Base-by-base conservation (phyloP, 169 alveolate species). In the Cryptosporidium xiaoi region DNA sequence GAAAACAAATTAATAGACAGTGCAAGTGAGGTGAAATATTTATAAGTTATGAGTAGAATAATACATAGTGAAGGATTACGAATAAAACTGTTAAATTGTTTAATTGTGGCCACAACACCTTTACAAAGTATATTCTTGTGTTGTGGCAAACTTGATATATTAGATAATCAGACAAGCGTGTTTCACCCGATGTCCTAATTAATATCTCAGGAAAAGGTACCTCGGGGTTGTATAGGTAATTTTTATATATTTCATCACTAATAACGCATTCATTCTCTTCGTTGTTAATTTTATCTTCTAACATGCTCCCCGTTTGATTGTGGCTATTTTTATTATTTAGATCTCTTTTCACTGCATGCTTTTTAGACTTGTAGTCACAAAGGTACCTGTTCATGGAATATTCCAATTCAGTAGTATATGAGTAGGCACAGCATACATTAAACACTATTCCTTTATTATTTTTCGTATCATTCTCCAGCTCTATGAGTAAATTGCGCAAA, bases 101-200 rank as follows among this genome's bases (percentile, higher is more conserved):
- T 2, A 77, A 60, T 18, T 56, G 77, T 18, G 87, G 87, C 87
- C 87, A 77, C 3, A 77, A 51, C 1, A 71, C 40, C 29, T 50
- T 40, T n/a, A 71, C 55, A 71, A 71, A 71, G 53, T 50, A 83
- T 15, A 67, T 51, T 46, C 65, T 51, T 29, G 85, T 50, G 31
- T 71, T 60, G 51, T 64, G 67, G 27, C 92, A 27, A 67, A 91
- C 96, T 84, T 95, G 97, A 82, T 94, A 95, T 36, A 95, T 64
- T 64, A 95, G 91, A 71, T 95, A 95, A 71, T 95, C 98, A 8
- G 98, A 95, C 27, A 95, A 92, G 48, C 98, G 69, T 53, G 96
- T 89, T 60, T 92, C 98, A 1, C 98, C 98, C 3, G 98, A 95
- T 3, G 97, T 95, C 68, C 98, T 90, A 46, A 95, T 93, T 33